Evolutionary conservation across 176 grass and related monocot species (phyloP).

Genomic region (Ampelocalamus luodianensis): DNA sequence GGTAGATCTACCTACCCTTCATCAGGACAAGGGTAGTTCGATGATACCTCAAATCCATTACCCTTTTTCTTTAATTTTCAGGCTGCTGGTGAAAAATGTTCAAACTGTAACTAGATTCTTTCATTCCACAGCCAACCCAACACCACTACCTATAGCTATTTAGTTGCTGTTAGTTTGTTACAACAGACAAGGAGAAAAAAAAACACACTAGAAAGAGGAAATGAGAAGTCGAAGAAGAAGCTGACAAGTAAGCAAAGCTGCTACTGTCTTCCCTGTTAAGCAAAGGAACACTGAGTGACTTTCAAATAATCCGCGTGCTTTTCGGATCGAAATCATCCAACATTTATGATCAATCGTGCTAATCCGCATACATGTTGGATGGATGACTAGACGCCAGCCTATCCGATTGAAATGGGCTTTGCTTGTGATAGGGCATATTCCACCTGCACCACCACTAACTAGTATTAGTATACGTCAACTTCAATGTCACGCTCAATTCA

Average conservation of each 20-base stretch:
- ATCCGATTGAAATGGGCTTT: neutral
- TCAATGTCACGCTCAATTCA: slow-evolving; percentile 23
- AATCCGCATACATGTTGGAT: neutral
- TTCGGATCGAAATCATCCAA: neutral
- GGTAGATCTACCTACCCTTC: neutral
- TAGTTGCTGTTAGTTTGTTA: neutral
- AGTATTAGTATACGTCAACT: neutral
- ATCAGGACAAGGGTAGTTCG: neutral
- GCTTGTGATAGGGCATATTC: neutral
- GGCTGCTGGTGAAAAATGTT: neutral
- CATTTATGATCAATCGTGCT: neutral
- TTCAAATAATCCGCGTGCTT: neutral
- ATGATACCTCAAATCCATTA: neutral
- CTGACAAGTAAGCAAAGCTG: neutral
- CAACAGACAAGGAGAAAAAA: neutral
- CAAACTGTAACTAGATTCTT: neutral
- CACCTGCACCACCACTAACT: neutral
- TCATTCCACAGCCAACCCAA: neutral
- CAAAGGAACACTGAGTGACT: slow-evolving; percentile 13
- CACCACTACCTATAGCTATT: neutral
- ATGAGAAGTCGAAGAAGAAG: neutral
- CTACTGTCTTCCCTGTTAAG: slow-evolving; percentile 32
- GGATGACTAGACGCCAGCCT: slow-evolving; percentile 9
- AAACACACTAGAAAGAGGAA: neutral
- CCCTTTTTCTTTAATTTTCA: neutral